Evolutionary conservation across 805 yeast species (phyloP), one percentile per base, ranked within the genome.

Genomic region (Ogataea nakhonphanomensis): DNA sequence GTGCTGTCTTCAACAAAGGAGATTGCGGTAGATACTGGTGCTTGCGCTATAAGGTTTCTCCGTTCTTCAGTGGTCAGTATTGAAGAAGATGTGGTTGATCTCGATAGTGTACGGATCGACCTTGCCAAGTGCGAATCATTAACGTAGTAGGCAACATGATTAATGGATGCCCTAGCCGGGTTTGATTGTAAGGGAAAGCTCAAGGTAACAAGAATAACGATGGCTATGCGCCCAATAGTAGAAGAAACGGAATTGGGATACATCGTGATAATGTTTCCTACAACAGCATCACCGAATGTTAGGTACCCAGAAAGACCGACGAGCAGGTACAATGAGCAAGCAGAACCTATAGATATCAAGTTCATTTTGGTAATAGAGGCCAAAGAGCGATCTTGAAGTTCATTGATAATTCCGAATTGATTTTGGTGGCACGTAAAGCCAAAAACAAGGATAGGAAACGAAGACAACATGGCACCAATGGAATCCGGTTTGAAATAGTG

Each of bases 361-460:
- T 81, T 74, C 27, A 86, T 70, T 13, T 54, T 61, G 41, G 69
- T 64, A 45, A 79, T 66, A 25, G 65, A 67, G 6, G 56, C 44
- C n/a, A 74, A 64, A 0, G 83, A 65, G 45, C 72, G 73, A 49
- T 78, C 78, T 23, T 61, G 63, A 22, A 90, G 73, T 64, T 91
- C 98, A 54, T 90, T 91, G 39, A 89, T 76, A 40, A 90, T 76
- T 1, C 95, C 79, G 54, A 87, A 88, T 88, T 87, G 87, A 64
- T 91, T 91, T 61, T 91, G 97, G 57, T 91, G 97, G 54, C 97
- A 93, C 0, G 98, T 91, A 63, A 80, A 91, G 0, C 96, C 96
- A 69, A 91, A 90, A 10, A 91, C 91, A 51, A 89, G 81, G 48
- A 90, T 84, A n/a, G 97, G 95, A 58, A 90, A 78, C 8, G 93